Conservation (phyloP, 805 yeast species). For the Candida mattraensis region DNA sequence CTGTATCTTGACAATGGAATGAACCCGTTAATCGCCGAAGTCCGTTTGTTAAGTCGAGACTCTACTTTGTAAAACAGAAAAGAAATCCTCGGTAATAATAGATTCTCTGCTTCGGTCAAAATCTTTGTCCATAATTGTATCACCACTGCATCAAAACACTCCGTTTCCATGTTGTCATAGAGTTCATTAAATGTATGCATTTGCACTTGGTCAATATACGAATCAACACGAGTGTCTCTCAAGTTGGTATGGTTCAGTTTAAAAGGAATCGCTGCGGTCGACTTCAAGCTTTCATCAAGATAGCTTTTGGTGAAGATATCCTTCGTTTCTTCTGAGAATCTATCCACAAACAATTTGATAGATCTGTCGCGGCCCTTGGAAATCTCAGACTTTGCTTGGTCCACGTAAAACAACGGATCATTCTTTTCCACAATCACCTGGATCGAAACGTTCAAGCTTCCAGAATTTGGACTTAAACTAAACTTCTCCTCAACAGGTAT, state of each 20-base stretch:
- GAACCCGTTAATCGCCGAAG: constrained; percentile 13
- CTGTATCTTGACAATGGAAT: constrained; percentile 11
- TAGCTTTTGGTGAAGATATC: constrained; percentile 38
- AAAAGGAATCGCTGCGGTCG: constrained; percentile 20
- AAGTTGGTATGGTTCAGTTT: constrained; percentile 20
- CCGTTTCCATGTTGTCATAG: constrained; percentile 32
- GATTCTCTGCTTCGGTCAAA: constrained; percentile 63
- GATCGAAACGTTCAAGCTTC: constrained; percentile 62
- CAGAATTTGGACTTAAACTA: constrained; percentile 38
- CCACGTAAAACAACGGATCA: constrained; percentile 80
- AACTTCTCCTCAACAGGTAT: constrained; percentile 22
- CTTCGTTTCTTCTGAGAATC: constrained; percentile 64
- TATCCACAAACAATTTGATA: constrained; percentile 67
- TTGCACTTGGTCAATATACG: constrained; percentile 25
- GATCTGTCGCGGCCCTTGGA: constrained; percentile 65
- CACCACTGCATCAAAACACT: constrained; percentile 30
- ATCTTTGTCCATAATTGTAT: constrained; percentile 76
- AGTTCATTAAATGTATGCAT: constrained; percentile 23
- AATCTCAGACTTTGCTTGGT: constrained; percentile 68
- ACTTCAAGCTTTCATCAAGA: constrained; percentile 25
- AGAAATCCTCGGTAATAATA: constrained; percentile 72
- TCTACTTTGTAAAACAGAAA: constrained; percentile 33
- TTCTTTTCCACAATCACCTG: constrained; percentile 77
- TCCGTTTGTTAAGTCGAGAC: constrained; percentile 19
- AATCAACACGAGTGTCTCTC: constrained; percentile 26